Evolutionary conservation across 2,329 filamentous ascomycete genomes (phyloP), one percentile per base, ranked within the genome.

Genomic region (Knufia petricola): DNA sequence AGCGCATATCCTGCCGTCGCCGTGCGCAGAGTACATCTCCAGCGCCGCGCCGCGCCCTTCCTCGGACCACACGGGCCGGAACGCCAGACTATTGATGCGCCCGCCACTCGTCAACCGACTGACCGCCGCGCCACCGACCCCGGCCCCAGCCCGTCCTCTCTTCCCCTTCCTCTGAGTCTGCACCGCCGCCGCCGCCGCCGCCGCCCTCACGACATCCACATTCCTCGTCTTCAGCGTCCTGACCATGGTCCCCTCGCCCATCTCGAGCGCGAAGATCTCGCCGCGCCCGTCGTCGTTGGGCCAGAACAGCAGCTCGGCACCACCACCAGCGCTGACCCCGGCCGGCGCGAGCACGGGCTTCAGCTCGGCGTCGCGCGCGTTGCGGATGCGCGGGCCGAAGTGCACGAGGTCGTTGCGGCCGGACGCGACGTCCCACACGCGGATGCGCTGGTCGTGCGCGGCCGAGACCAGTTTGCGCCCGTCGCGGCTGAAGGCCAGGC

Each of bases 371-470:
- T 77, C 3, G 43, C 54, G 71, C 65, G 55, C 74, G 63, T 95
- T 95, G 58, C 82, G 83, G 34, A 95, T 75, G 23, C 81, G 75
- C 1, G 89, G 85, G 0, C 88, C 88, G 61, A 95, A 96, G 63
- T 84, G 89, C 0, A 85, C 85, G 4, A 95, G 77, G 0, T 86
- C 94, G 64, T 96, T 95, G 15, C 84, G 84, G 1, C 88, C 87
- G 0, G 79, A 86, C 0, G 74, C 74, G 1, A 85, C 79, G 61
- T 95, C 78, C 90, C 90, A 96, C 1, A 95, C 85, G 3, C 89
- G 78, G 53, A 96, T 82, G 7, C 84, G 79, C 42, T 85, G 76
- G 63, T 96, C 92, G 50, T 94, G 84, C 0, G 88, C 89, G 1
- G 85, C 77, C 0, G 85, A 87, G 10, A 95, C 73, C 15, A 96